Base-by-base conservation (phyloP, 2,329 filamentous ascomycete genomes). In the Ophiocordyceps robertsii region DNA sequence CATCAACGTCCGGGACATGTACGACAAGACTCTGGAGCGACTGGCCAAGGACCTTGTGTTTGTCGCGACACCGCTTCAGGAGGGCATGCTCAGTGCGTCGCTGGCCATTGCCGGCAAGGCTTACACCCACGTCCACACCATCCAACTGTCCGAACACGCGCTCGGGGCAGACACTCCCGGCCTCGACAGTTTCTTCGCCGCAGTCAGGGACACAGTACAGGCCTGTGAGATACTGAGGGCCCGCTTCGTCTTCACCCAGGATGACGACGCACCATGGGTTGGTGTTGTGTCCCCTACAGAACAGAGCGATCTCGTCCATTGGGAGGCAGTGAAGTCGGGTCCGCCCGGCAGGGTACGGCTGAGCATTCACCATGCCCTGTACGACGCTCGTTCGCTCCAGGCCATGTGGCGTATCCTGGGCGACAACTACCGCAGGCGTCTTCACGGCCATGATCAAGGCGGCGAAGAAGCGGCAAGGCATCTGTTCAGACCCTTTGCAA, bases 11-110 rank as follows among this genome's bases (percentile, higher is more conserved):
- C 4, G 7, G 7, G 24, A 19, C 13, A 11, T 31, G 13, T 49
- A 51, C 24, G 45, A 48, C 9, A 29, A 46, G 32, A 48, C 33
- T 10, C 37, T 54, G 24, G 17, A 31, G n/a, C 40, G 41, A 5
- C 43, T 53, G 1, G 48, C 52, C 4, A 38, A 39, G 6, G 47
- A 51, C 29, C 43, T 54, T 13, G 17, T 54, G 6, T 54, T 54
- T 29, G 38, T 54, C 8, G 51, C 52, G 13, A 54, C 52, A 14
- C 52, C 52, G 4, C 49, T 54, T 3, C 52, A 54, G 37, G 48
- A 53, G 42, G 51, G 51, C 30, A 54, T 54, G 52, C 49, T 54
- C 19, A 53, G 49, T 33, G 47, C 48, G 9, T 50, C 52, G 16
- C 27, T 50, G 29, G 51, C 52, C 6, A 45, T 51, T 10, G 43